A percentile compares a stretch with the other conserved stretches of the same genome.
phyloP scores from a whole-genome alignment of 2,329 filamentous ascomycete species.

The Cordyceps militaris region DNA sequence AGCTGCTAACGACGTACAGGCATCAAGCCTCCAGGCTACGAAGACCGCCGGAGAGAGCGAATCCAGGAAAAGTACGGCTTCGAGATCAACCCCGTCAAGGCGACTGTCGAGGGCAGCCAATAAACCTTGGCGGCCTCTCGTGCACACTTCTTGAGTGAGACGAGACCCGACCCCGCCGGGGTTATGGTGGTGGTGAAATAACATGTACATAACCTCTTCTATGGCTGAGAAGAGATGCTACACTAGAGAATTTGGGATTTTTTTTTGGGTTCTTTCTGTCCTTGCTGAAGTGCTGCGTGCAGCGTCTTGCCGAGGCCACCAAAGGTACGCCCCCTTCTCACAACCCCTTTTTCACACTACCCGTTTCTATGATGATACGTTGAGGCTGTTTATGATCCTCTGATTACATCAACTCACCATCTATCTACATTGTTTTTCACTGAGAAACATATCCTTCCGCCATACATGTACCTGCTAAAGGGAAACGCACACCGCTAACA shows the following conservation, averaged over 20 bases:
- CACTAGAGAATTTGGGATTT: slow-evolving; percentile 36
- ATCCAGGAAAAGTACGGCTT: slow-evolving; percentile 84
- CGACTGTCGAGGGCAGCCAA: slow-evolving; percentile 39
- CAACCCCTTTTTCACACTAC: background rate
- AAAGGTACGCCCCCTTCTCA: slow-evolving; percentile 15
- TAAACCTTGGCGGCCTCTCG: slow-evolving; percentile 17
- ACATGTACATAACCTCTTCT: slow-evolving; percentile 31
- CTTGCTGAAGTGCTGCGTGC: slow-evolving; percentile 16
- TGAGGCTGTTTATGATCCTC: slow-evolving; percentile 43
- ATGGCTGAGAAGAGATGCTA: slow-evolving; percentile 28
- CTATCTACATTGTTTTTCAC: slow-evolving; percentile 21
- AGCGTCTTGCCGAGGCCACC: background rate
- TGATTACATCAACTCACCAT: slow-evolving; percentile 32
- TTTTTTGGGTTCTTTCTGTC: slow-evolving; percentile 22
- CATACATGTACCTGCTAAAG: background rate
- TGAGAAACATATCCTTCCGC: slow-evolving; percentile 2
- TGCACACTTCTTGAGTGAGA: background rate
- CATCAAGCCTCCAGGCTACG: slow-evolving; percentile 73
- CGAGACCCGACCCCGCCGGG: slow-evolving; percentile 11
- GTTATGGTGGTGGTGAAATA: slow-evolving; percentile 12
- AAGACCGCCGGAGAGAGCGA: slow-evolving; percentile 72
- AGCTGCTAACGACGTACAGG: slow-evolving; percentile 41
- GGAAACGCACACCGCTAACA: background rate
- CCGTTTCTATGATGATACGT: slow-evolving; percentile 33
- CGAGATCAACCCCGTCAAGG: slow-evolving; percentile 64